These are phyloP conservation scores for Margaritispora aquatica DNA, from an alignment of 495 filamentous ascomycete genomes.

Conservation along the genomic window DNA sequence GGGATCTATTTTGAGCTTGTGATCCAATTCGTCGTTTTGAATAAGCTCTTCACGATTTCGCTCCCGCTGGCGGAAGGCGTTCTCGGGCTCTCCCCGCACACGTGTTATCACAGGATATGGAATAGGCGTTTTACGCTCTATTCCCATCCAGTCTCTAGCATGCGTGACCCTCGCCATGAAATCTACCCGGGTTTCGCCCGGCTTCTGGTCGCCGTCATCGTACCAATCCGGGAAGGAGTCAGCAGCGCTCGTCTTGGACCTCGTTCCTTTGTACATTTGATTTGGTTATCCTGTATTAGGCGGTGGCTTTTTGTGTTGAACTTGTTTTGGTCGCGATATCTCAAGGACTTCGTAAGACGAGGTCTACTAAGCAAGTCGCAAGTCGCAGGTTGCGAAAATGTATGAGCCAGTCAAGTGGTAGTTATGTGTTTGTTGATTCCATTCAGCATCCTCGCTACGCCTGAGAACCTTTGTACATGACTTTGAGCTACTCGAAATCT, in stretches of 20 bases:
- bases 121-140: not conserved
- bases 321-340: too few relatives aligned
- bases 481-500: too few relatives aligned
- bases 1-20: too few relatives aligned
- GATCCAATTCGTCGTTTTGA: too few relatives aligned
- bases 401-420: too few relatives aligned
- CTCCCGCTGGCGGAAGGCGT: not conserved
- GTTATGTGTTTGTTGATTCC: not conserved
- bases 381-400: too few relatives aligned
- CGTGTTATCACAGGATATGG: not conserved
- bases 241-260: too few relatives aligned
- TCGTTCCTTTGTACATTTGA: not conserved
- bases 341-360: too few relatives aligned
- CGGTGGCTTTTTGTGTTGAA: too few relatives aligned
- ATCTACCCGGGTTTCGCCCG: not conserved
- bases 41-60: not conserved
- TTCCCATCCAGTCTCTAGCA: not conserved
- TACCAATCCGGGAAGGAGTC: not conserved
- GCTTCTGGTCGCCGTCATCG: not conserved
- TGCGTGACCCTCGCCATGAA: not conserved
- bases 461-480: not conserved
- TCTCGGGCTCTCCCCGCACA: not conserved
- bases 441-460: not conserved
- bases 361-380: too few relatives aligned
- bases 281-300: too few relatives aligned